Percentiles rank a stretch among this genome's conserved stretches.
Evolutionary conservation across 2,329 filamentous ascomycete species (phyloP).

Genomic region (Didymella keratinophila): DNA sequence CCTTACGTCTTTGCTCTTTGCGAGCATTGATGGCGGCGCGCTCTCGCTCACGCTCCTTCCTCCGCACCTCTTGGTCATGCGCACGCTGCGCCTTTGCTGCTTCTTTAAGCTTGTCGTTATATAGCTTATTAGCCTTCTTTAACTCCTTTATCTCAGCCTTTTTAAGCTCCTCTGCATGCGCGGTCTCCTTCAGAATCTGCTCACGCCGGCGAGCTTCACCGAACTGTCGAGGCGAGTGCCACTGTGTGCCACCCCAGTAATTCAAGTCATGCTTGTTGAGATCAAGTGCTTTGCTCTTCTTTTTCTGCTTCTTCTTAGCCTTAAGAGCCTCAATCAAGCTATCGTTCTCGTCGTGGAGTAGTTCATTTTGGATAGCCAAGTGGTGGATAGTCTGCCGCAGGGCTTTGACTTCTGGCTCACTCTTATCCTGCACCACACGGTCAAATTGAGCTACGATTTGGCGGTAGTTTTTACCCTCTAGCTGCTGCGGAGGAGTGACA

Average conservation of each 20-base stretch:
- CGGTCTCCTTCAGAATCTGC: too few relatives aligned
- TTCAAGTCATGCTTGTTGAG: not conserved
- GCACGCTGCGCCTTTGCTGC: not conserved
- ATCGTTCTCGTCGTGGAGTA: not conserved
- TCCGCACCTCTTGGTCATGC: not conserved
- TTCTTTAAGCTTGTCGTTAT: not conserved
- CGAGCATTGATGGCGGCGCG: not conserved
- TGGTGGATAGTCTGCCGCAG: not conserved
- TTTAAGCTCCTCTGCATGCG: too few relatives aligned
- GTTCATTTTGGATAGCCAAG: not conserved
- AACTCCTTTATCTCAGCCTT: too few relatives aligned
- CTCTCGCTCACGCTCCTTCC: not conserved
- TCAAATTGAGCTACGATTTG: too few relatives aligned
- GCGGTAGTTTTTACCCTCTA: not conserved
- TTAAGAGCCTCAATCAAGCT: not conserved
- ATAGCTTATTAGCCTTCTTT: not conserved
- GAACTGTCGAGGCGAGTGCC: too few relatives aligned
- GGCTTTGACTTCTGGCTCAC: too few relatives aligned
- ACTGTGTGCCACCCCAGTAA: too few relatives aligned
- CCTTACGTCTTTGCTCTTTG: slow-evolving; percentile 1
- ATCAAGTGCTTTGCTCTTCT: slow-evolving; percentile 3
- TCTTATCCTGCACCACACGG: too few relatives aligned
- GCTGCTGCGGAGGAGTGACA: too few relatives aligned
- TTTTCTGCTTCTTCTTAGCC: slow-evolving; percentile 4
- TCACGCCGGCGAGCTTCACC: too few relatives aligned